These are phyloP conservation scores for Candida albicans DNA, from an alignment of 1,139 yeast genomes.

Conservation along the genomic window DNA sequence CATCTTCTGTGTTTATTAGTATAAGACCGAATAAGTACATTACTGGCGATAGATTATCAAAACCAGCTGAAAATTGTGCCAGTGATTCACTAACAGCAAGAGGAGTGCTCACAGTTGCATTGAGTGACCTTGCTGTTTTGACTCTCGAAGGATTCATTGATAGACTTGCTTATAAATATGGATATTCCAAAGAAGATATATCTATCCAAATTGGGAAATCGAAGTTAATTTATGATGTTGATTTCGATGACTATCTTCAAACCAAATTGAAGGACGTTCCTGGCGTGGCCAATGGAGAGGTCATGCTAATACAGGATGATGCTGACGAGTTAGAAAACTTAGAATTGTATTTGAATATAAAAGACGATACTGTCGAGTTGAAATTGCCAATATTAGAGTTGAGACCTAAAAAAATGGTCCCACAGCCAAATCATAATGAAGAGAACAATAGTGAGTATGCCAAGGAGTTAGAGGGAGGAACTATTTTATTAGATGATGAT, in stretches of 20 bases:
- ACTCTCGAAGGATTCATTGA: constrained; percentile 47
- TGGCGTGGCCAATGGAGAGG: constrained; percentile 58
- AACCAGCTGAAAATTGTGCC: constrained; percentile 68
- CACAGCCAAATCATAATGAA: background rate
- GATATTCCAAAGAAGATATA: constrained; percentile 66
- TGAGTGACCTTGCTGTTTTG: constrained; percentile 14
- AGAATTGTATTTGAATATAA: constrained; percentile 58
- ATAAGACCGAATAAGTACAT: constrained; percentile 69
- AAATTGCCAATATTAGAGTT: constrained; percentile 28
- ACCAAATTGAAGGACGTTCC: constrained; percentile 48
- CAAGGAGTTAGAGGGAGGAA: constrained; percentile 18
- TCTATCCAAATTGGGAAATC: constrained; percentile 61
- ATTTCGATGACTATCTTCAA: constrained; percentile 76
- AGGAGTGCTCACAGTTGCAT: constrained; percentile 31
- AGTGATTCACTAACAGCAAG: constrained; percentile 68
- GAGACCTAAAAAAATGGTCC: constrained; percentile 18
- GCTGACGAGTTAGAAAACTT: constrained; percentile 65
- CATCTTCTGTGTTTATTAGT: constrained; percentile 59
- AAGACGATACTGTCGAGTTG: constrained; percentile 11
- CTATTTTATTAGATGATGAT: constrained; percentile 11
- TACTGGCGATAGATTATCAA: constrained; percentile 58
- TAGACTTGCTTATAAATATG: constrained; percentile 45
- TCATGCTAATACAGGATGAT: constrained; percentile 76
- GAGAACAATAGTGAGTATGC: constrained; percentile 6
- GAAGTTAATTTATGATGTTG: constrained; percentile 76